Base-by-base conservation (phyloP, 2,329 filamentous ascomycete genomes). In the Sporothrix luriei region DNA sequence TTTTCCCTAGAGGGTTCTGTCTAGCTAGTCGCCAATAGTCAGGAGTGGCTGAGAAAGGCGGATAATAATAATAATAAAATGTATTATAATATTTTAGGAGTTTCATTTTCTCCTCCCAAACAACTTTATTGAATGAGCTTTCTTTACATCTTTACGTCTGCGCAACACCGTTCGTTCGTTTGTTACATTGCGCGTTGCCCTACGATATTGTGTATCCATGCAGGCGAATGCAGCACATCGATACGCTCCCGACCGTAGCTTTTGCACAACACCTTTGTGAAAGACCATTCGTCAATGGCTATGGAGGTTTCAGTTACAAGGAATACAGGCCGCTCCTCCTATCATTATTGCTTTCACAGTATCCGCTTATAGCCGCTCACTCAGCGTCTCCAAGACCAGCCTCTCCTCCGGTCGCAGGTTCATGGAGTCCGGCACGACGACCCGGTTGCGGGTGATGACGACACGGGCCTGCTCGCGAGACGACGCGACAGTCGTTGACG, bases 381-480 rank as follows among this genome's bases (percentile, higher is more conserved):
- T 61, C 52, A 73, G 14, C 7, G 55, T 21, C 19, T 73, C 72
- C 14, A 73, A 43, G 5, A 73, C 4, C 2, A 66, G 21, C 14
- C 49, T 67, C 68, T 73, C 72, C 19, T 73, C 72, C 0, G 72
- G 72, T 26, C 59, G 24, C 40, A 73, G 26, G 16, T 26, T 29
- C 46, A 73, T 21, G 14, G 14, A 26, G 21, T 71, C 70, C 0
- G 70, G 70, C 24, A 71, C 65, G 2, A 62, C 40, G 29, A 73
- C 67, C 16, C 21, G 33, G 6, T 64, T 66, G 19, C 59, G 61
- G 0, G 64, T 57, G 19, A 73, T 52, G 52, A 69, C 21, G 13
- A 72, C 26, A 4, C 38, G 68, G 21, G 52, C 43, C 3, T 19
- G 11, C 24, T 13, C 33, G 2, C 9, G 26, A n/a, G 21, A 19